Conservation (phyloP, 2,329 filamentous ascomycete genomes). For the Cadophora gregata region DNA sequence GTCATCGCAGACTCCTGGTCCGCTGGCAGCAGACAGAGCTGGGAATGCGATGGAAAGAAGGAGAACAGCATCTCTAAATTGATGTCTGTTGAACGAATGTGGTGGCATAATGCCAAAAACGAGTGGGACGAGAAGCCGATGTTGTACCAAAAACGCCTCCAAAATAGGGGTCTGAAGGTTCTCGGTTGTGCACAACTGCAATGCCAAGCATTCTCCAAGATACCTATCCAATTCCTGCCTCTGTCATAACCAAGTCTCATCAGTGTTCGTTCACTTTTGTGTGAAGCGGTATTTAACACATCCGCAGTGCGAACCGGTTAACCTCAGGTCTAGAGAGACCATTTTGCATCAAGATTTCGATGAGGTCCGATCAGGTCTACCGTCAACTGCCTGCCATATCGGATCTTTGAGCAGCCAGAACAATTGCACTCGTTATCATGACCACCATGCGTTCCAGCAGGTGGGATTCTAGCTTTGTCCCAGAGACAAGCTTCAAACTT, state of each 20-base stretch:
- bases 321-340: too few species aligned
- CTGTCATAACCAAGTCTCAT: neutral
- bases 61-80: slow-evolving; percentile 8
- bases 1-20: slow-evolving; percentile 8
- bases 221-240: neutral
- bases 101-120: slow-evolving; percentile 23
- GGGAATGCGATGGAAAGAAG: slow-evolving; percentile 9
- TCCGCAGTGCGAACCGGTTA: too few species aligned
- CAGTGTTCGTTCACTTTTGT: neutral
- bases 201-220: neutral
- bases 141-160: neutral
- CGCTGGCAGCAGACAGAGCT: neutral
- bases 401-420: too few species aligned
- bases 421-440: too few species aligned
- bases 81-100: slow-evolving; percentile 20
- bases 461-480: too few species aligned
- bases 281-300: neutral
- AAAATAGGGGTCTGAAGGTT: neutral
- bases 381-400: too few species aligned
- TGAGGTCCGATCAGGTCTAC: too few species aligned
- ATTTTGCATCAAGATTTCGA: neutral
- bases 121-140: neutral
- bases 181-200: neutral
- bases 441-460: too few species aligned
- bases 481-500: too few species aligned